Evolutionary conservation across 768 basidiomycete genomes (phyloP), one percentile per base, ranked within the genome.

Genomic region (Lyophyllum decastes): DNA sequence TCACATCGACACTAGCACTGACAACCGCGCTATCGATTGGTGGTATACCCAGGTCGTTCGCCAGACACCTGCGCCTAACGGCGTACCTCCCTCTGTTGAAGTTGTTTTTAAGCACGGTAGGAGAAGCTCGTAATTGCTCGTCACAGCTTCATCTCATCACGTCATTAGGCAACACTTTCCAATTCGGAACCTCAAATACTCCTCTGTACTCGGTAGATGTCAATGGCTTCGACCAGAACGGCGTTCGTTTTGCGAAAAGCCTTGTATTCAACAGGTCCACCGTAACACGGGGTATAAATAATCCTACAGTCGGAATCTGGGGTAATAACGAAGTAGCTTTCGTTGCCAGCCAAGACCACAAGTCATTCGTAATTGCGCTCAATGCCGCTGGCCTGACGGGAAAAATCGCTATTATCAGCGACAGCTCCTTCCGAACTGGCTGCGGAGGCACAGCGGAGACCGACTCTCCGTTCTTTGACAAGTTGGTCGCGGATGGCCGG

Each of bases 11-110:
- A 57, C 54, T 14, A 6, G 53, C 6, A 26, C 46, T 16, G 54
- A 58, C 12, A 62, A 62, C 17, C 49, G 54, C n/a, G 61, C 61
- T 14, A 53, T 62, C 12, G 57, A 62, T 35, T 62, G 61, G 61
- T 62, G 61, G 61, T 62, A 62, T 47, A 58, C 54, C 2, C 61
- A 62, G 43, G 34, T 59, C 26, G 50, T 62, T 49, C 49, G 57
- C n/a, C 54, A 53, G 27, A 59, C 53, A 7, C 17, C 61, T 49
- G 57, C 61, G 7, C 45, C 53, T 16, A 61, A 58, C 35, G 61
- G 61, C 14, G 49, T 62, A 1, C 61, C 61, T 9, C 57, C 61
- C 14, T 62, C 61, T 30, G 53, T 62, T n/a, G 61, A 62, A 33
- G 19, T 62, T 34, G 57, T 59, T 14, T 54, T 62, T 35, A 62